Base-by-base conservation (phyloP, 495 filamentous ascomycete species). In the Aspergillus nidulans region DNA sequence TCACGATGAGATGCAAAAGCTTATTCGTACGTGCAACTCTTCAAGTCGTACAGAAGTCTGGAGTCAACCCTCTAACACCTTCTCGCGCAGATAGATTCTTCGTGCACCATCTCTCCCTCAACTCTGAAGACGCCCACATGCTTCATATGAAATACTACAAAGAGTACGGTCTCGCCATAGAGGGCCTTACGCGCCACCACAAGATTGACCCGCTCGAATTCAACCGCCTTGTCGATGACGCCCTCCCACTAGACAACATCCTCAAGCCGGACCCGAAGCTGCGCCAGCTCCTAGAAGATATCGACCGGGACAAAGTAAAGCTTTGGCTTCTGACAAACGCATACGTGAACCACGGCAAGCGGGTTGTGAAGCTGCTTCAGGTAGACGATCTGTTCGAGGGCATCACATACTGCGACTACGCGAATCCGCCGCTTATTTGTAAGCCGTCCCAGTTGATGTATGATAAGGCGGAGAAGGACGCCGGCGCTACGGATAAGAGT, bases 301-400 rank as follows among this genome's bases (percentile, higher is more conserved):
- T 97, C 52, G 89, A 96, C 70, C 81, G 61, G 46, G 76, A 52
- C 45, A 96, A 94, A 63, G 88, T 96, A 58, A 88, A 85, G 64
- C 72, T 89, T 18, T 97, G 95, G 95, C 81, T 99, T 3, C 84
- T 99, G 55, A 99, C 95, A 0, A 99, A 99, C 64, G 95, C 95
- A 36, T 95, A 97, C 63, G 71, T 95, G 58, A 97, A 77, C 40
- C 95, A 99, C 63, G 95, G 81, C 6, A 83, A 80, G 57, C 72
- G 91, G 18, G 94, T 99, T 7, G 81, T 97, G 15, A 83, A 78
- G 58, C 67, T 99, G 24, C 76, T 99, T 3, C 85, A 81, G 24
- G 69, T 97, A 18, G 90, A 95, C 12, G 90, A 95, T 69, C 70
- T 90, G 23, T 97, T 97, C 67, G 92, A 95, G 60, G 92, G 92